Evolutionary conservation across 768 basidiomycete species (phyloP), one percentile per base, ranked within the genome.

Genomic region (Trametes cingulata): DNA sequence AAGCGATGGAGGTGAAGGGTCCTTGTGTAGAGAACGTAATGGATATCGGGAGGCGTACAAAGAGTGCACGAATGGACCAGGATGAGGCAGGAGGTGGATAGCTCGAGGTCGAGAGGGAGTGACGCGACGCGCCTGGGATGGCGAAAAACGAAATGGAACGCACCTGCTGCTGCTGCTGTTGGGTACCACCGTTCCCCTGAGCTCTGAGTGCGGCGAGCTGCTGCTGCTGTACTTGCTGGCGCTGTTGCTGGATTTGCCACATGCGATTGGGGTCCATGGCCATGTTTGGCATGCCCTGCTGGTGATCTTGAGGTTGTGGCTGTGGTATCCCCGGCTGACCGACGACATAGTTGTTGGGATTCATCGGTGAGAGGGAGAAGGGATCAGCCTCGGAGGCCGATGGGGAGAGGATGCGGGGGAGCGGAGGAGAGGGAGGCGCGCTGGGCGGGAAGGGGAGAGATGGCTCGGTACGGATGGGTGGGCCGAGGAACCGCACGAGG

Each of bases 231-330:
- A 59, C 59, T 24, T 61, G 60, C 27, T 56, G 63, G 37, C 53
- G 58, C 52, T 77, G 77, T 69, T 80, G 79, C 70, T 82, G 80
- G 71, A 83, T 80, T 72, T 81, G 81, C 86, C 85, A 87, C 66
- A 82, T 75, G 61, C 79, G 81, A 61, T 64, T 64, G 27, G 82
- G 80, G 70, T 87, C 85, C 8, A 69, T 78, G 62, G 72, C 80
- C 81, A 79, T 71, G 67, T 76, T 75, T 43, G 74, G 69, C 58
- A 76, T 66, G 68, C 73, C 68, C 63, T 75, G 69, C 65, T 76
- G 75, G 39, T 68, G 68, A n/a, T 52, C 56, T 42, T 62, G 59
- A 60, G 81, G 78, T 58, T 79, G 78, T 48, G 75, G 74, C 62
- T 77, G 76, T 62, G 76, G 74, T 53, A 78, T 74, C 46, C 75